Base-by-base conservation (phyloP, 2,329 filamentous ascomycete genomes). In the Pseudogymnoascus sp. region DNA sequence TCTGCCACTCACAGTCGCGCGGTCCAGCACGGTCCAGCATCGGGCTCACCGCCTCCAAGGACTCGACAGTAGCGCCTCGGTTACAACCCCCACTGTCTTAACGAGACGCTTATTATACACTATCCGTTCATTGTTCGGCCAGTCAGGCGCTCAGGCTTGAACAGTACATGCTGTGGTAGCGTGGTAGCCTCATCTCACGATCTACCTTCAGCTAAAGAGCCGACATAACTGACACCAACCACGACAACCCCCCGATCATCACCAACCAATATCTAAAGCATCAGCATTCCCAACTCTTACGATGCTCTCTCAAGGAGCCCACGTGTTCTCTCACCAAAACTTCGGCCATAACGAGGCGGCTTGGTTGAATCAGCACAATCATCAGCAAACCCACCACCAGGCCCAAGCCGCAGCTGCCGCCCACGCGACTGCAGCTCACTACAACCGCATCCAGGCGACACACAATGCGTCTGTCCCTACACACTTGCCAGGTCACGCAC, bases 381-480 rank as follows among this genome's bases (percentile, higher is more conserved):
- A 75, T 62, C 73, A 75, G 64, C 74, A 76, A 62, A 68, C 66
- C 60, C 73, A 75, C 63, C 72, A 75, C 60, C 73, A 70, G 37
- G 67, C 74, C 66, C 73, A 74, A 67, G 69, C 67, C 15, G 70
- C 70, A 7, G 71, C 69, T n/a, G 70, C 69, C 57, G 70, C 70
- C 15, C 54, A 63, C 33, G 68, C 68, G 21, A 64, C 71, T 67
- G 66, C 71, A 66, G 67, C 73, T 63, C 86, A 89, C 73, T 92
- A 90, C 75, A 88, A 83, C 72, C 87, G 89, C 66, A 83, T 95
- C 68, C 83, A 87, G 50, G 81, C 82, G 69, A 85, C 79, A 66
- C 86, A 85, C 70, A 66, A 68, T 37, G 66, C 63, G 71, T 79
- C 80, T 40, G 75, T 74, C 15, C 57, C 57, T 15, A 31, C 57